Evolutionary conservation across 2,329 filamentous ascomycete species (phyloP).

Genomic region (Nemania abortiva): DNA sequence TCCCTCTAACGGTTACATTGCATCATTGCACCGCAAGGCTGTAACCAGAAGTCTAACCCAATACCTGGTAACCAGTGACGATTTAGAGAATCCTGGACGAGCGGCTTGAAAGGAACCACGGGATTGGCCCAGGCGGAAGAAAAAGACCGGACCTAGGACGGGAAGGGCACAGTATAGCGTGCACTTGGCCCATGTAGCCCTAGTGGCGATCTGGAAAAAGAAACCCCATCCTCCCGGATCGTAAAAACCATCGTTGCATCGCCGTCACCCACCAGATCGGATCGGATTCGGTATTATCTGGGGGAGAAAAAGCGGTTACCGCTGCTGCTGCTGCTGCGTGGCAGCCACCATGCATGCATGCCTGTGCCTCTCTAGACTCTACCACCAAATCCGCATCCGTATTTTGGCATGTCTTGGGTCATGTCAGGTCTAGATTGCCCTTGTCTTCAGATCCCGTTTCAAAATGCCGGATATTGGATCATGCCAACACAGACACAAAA

Average conservation of each 20-base stretch:
- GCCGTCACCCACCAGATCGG: constrained; percentile 5
- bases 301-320: background rate
- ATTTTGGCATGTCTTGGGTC: background rate
- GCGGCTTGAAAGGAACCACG: background rate
- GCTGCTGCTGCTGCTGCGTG: background rate
- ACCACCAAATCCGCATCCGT: background rate
- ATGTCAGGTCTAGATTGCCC: background rate
- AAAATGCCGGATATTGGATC: background rate
- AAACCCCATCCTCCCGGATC: constrained; percentile 28
- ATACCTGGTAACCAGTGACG: background rate
- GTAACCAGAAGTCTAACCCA: background rate
- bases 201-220: constrained; percentile 26
- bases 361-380: background rate
- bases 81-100: background rate
- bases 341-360: constrained; percentile 2
- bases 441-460: background rate
- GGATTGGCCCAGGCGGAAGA: constrained; percentile 7
- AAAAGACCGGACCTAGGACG: constrained; percentile 15
- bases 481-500: background rate
- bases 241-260: constrained; percentile 24
- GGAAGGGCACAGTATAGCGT: constrained; percentile 3
- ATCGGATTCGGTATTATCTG: constrained; percentile 25
- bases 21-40: background rate
- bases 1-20: background rate
- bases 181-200: background rate